Evolutionary conservation across 164 flowering plant genomes (phyloP).

Genomic region (Stephania cephalantha): DNA sequence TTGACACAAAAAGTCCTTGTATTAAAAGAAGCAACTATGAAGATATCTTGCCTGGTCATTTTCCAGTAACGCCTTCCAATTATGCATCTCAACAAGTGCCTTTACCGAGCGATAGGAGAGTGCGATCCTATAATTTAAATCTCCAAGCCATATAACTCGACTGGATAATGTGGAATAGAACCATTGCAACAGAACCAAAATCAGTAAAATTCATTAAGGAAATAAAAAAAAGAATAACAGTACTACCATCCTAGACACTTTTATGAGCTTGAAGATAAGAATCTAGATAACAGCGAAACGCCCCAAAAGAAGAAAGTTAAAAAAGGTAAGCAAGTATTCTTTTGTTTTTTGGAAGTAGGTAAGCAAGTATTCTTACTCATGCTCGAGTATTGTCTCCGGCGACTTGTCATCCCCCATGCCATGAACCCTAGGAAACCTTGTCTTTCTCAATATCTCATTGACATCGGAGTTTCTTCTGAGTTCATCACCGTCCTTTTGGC

Average conservation of each 20-base stretch:
- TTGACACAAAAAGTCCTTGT: background rate
- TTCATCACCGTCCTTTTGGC: constrained; percentile 44
- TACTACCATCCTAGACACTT: background rate
- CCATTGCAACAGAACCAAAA: background rate
- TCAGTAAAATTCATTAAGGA: background rate
- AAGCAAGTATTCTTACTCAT: constrained; percentile 26
- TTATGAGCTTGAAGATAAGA: background rate
- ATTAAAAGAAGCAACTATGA: background rate
- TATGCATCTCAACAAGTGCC: constrained; percentile 90
- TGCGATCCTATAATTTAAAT: constrained; percentile 51
- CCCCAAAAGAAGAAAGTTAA: too few relatives aligned
- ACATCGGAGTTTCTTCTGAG: constrained; percentile 41
- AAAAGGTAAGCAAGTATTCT: background rate
- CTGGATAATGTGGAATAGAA: constrained; percentile 9
- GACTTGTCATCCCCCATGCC: constrained; percentile 26
- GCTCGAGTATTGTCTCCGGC: constrained; percentile 39
- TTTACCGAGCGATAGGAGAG: constrained; percentile 72
- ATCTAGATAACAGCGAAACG: too few relatives aligned
- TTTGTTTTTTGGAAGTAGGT: background rate
- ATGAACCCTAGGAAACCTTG: constrained; percentile 36
- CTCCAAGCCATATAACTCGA: constrained; percentile 34
- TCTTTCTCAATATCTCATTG: constrained; percentile 39
- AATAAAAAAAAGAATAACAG: background rate
- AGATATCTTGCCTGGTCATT: constrained; percentile 66
- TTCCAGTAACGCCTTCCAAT: constrained; percentile 78